A percentile compares a stretch with the other conserved stretches of the same genome.
Conservation (phyloP, 768 basidiomycete genomes). For the Trametes cubensis region DNA sequence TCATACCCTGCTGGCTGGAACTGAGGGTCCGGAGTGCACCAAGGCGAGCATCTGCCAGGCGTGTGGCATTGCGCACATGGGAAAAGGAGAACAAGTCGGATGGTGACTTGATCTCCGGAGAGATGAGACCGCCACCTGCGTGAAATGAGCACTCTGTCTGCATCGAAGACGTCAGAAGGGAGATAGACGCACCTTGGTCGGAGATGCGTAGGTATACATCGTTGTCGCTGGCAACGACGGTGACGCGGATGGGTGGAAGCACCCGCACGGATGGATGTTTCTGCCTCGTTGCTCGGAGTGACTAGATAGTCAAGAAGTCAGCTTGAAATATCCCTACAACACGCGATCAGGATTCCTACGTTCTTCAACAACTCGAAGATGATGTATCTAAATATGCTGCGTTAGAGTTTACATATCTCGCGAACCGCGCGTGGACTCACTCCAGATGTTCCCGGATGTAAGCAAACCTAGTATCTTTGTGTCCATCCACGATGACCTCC, state of each 20-base stretch:
- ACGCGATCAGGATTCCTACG: constrained; percentile 44
- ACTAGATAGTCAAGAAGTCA: constrained; percentile 41
- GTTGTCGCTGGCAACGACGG: constrained; percentile 73
- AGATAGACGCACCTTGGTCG: constrained; percentile 69
- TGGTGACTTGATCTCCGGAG: constrained; percentile 56
- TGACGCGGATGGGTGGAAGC: constrained; percentile 69
- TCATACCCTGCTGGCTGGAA: constrained; percentile 61
- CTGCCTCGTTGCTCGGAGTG: constrained; percentile 68
- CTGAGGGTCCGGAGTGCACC: constrained; percentile 69
- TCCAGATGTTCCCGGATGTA: constrained; percentile 89
- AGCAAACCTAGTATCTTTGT: constrained; percentile 67
- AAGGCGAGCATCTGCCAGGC: constrained; percentile 67
- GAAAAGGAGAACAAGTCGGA: constrained; percentile 90
- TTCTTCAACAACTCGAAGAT: constrained; percentile 91
- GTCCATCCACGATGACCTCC: constrained; percentile 73
- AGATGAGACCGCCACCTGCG: constrained; percentile 72
- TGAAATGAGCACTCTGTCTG: neutral
- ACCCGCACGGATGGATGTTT: constrained; percentile 46
- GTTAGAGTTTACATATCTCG: neutral
- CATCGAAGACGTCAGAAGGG: too few relatives aligned
- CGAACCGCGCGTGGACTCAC: constrained; percentile 44
- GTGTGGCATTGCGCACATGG: constrained; percentile 73
- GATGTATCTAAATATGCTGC: constrained; percentile 67
- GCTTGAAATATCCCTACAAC: neutral
- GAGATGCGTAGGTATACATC: constrained; percentile 84